Evolutionary conservation across 176 grass and related monocot genomes (phyloP), one percentile per base, ranked within the genome.

Genomic region (Ensete ventricosum): DNA sequence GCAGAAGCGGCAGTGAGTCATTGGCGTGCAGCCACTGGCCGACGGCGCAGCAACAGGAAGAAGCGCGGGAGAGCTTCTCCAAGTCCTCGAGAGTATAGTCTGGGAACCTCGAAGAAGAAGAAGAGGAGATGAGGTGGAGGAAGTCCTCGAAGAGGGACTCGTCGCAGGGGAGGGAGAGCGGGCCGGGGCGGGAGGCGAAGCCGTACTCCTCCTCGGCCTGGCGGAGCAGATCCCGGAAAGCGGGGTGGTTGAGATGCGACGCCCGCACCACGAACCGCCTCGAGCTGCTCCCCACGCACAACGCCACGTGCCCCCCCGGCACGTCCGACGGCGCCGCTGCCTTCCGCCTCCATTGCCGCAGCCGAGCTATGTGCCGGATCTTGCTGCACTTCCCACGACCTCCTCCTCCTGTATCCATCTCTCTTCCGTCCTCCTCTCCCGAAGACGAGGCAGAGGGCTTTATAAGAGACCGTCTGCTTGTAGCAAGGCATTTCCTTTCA

Each of bases 121-220:
- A 80, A 2, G 83, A 74, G 2, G 84, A 84, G 82, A 99, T 77
- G 84, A 89, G 84, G 52, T 73, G 87, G 76, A 99, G 82, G 43
- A 99, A 76, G 80, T 83, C 78, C 69, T 89, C 76, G 83, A 99
- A 99, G 69, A 87, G 86, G 4, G 54, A 79, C 83, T 99, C 96
- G 67, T 99, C 96, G 78, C 96, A 94, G 24, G 95, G 91, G 24
- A 94, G 90, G 67, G 79, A 73, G 60, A 99, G 60, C 25, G 95
- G 90, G 10, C 90, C 85, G 27, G 80, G 29, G 16, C 62, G 70
- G 73, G 77, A 73, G 1, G 80, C 51, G 71, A 96, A 96, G 0
- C 92, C 92, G 69, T 80, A 96, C 80, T 96, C 89, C 83, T 96
- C 92, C 81, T 88, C 92, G 22, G 92, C 85, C 57, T 83, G 79